phyloP scores from a whole-genome alignment of 306 rosid species.

The Arachis stenosperma region DNA sequence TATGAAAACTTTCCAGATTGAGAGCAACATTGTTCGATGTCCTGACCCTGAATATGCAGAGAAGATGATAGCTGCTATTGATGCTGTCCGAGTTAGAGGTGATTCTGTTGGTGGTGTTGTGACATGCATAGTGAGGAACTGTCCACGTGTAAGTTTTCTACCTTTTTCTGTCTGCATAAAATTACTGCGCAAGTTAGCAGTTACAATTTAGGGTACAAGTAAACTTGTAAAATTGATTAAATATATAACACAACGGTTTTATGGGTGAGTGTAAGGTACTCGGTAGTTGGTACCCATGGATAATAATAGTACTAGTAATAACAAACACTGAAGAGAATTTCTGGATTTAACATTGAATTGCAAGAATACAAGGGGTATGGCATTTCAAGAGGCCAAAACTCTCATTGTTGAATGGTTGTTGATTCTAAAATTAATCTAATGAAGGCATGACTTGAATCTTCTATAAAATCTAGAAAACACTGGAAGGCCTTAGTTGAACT shows the following conservation, averaged over 20 bases:
- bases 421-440: constrained; percentile 20
- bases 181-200: constrained; percentile 18
- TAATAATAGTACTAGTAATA: too few relatives aligned
- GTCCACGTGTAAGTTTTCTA: constrained; percentile 70
- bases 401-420: constrained; percentile 6
- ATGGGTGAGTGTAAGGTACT: neutral
- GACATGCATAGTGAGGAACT: constrained; percentile 87
- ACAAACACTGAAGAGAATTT: too few relatives aligned
- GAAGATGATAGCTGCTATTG: constrained; percentile 93
- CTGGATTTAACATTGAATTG: too few relatives aligned
- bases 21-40: constrained; percentile 93
- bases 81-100: constrained; percentile 82
- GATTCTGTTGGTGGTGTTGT: constrained; percentile 95
- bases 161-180: constrained; percentile 26
- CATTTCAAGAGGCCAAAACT: too few relatives aligned
- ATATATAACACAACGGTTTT: constrained; percentile 22
- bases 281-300: too few relatives aligned
- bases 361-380: too few relatives aligned
- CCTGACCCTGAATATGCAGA: constrained; percentile 94
- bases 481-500: neutral
- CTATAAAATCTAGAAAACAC: constrained; percentile 23
- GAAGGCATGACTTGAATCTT: constrained; percentile 18
- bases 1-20: constrained; percentile 60
- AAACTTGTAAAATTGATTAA: constrained; percentile 7
- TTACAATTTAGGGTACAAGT: constrained; percentile 15